Base-by-base conservation (phyloP, 306 rosid species). In the Urtica urens region DNA sequence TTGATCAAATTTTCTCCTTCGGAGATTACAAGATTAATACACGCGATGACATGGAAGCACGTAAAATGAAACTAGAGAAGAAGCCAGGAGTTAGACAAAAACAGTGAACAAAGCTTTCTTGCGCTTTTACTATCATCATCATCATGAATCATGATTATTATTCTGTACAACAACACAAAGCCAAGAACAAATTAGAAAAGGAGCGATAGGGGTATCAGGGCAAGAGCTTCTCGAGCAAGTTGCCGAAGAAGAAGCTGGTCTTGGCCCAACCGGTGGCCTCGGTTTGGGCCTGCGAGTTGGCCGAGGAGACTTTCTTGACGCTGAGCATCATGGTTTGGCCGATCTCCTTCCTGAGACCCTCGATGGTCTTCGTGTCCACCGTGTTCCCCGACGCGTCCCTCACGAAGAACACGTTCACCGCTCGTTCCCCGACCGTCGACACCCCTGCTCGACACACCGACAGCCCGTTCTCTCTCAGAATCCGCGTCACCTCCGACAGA, bases 211-310 rank as follows among this genome's bases (percentile, higher is more conserved):
- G n/a, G n/a, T n/a, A n/a, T 59, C 55, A 82, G 58, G 67, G 72
- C 59, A 83, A 68, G 69, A 83, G 76, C 62, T 70, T 78, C 64
- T 88, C 90, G 19, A 84, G 58, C 80, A 77, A 72, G 79, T 78
- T 77, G 1, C 93, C 86, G 51, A 83, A 81, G 80, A 78, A 88
- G 86, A 88, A 83, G 59, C 82, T 77, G 3, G 78, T 77, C 64
- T 81, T 88, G 22, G 77, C 74, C 94, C 90, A 75, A 63, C 82
- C 92, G 46, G 63, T 45, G 10, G 65, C 70, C 54, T 71, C 93
- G 14, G 85, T 66, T 41, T 63, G 75, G n/a, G 85, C 68, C 37
- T 63, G 77, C 63, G 62, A 74, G 53, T 79, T 31, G 15, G 50
- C 66, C 31, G 55, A 55, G 20, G 96, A 75, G 23, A 69, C 71